These are phyloP conservation scores for Verticillium nubilum DNA, from an alignment of 2,329 filamentous ascomycete genomes.

Conservation along the genomic window DNA sequence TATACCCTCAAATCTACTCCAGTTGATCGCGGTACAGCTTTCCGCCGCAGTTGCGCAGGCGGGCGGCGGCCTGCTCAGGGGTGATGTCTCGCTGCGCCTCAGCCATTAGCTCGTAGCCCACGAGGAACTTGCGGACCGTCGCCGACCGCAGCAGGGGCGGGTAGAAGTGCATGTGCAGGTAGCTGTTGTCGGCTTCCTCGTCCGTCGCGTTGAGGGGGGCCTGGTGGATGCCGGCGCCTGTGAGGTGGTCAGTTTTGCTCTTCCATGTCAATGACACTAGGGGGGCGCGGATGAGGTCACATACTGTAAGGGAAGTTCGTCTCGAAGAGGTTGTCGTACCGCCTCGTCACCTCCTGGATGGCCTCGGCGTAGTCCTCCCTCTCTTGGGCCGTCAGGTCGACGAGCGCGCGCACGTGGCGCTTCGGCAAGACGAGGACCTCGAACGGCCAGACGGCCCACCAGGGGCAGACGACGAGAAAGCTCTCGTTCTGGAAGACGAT, in stretches of 20 bases:
- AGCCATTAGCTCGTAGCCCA: conserved; percentile 93
- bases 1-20: conserved; percentile 5
- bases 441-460: conserved; percentile 98
- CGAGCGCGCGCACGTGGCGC: conserved; percentile 74
- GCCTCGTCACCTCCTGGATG: conserved; percentile 79
- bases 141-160: conserved; percentile 88
- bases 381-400: conserved; percentile 73
- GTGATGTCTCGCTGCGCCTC: conserved; percentile 99
- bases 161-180: conserved; percentile 97
- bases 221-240: conserved; percentile 90
- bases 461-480: conserved; percentile 87
- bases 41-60: conserved; percentile 70
- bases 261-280: no score
- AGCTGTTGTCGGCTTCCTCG: conserved; percentile 81
- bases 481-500: conserved; percentile 81
- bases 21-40: conserved; percentile 72
- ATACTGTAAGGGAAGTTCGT: conserved; percentile 91
- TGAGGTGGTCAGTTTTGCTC: conserved; percentile 12
- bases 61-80: conserved; percentile 84
- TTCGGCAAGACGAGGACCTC: conserved; percentile 88
- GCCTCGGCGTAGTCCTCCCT: conserved; percentile 71
- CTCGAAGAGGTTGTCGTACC: conserved; percentile 97
- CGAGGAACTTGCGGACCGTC: conserved; percentile 91
- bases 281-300: conserved; percentile 19
- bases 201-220: conserved; percentile 77